phyloP scores from a whole-genome alignment of 768 basidiomycete species.

The Hypholoma fasciculare region DNA sequence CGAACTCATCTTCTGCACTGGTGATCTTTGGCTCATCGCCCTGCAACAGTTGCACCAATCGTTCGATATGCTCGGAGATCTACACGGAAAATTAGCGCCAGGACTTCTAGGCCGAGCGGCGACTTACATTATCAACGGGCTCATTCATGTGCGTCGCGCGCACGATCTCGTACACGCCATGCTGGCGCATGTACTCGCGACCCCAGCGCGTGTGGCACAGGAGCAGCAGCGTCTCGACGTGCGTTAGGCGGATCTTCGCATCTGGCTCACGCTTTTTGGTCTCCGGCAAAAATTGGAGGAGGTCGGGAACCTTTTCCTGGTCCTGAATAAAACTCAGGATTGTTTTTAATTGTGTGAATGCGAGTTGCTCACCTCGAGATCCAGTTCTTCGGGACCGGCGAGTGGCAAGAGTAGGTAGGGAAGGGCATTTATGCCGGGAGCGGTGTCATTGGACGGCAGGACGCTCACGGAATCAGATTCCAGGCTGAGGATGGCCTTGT shows the following conservation, averaged over 20 bases:
- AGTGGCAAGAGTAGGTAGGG: constrained; percentile 87
- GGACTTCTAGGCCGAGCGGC: not conserved
- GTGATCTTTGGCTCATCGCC: constrained; percentile 66
- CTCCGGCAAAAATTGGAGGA: constrained; percentile 85
- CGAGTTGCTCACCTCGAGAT: constrained; percentile 66
- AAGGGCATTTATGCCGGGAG: constrained; percentile 82
- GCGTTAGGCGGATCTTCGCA: constrained; percentile 69
- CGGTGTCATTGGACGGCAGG: constrained; percentile 53
- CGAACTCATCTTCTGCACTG: constrained; percentile 28
- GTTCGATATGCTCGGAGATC: constrained; percentile 87
- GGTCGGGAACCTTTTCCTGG: constrained; percentile 81
- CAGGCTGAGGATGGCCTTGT: constrained; percentile 68
- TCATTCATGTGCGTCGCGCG: constrained; percentile 78
- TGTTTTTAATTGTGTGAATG: not conserved
- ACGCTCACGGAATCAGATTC: constrained; percentile 59
- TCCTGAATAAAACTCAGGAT: constrained; percentile 46
- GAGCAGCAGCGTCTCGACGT: constrained; percentile 87
- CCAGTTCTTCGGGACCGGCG: constrained; percentile 94
- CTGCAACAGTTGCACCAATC: constrained; percentile 84
- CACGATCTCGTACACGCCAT: constrained; percentile 88
- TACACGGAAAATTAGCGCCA: constrained; percentile 26
- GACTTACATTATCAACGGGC: constrained; percentile 68
- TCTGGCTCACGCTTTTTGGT: constrained; percentile 86
- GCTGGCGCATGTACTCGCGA: constrained; percentile 72
- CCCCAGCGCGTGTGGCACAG: constrained; percentile 90